phyloP scores from a whole-genome alignment of 768 basidiomycete species.

The Panaeolus papilionaceus region DNA sequence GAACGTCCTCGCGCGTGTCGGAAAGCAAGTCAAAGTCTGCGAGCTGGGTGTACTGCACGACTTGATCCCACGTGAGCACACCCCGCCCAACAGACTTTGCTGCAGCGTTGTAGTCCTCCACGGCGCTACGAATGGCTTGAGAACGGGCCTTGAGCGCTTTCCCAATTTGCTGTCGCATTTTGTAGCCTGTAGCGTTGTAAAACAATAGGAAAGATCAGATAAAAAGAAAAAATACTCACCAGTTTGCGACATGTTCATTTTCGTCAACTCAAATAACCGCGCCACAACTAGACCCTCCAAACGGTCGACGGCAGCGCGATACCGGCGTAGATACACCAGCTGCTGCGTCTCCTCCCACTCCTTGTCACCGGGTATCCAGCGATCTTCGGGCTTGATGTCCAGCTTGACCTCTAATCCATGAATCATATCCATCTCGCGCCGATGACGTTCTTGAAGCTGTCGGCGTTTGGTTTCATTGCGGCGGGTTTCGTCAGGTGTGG shows the following conservation, averaged over 20 bases:
- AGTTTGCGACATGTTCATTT: constrained; percentile 33
- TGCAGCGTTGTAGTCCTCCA: constrained; percentile 32
- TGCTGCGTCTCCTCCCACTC: constrained; percentile 32
- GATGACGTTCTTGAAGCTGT: constrained; percentile 32
- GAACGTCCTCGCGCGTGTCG: constrained; percentile 18
- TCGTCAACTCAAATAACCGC: constrained; percentile 34
- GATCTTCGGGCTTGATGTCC: constrained; percentile 27
- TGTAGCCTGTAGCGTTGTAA: constrained; percentile 30
- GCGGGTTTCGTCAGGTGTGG: constrained; percentile 8
- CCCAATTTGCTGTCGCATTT: constrained; percentile 30
- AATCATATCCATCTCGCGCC: constrained; percentile 31
- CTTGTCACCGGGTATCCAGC: constrained; percentile 33
- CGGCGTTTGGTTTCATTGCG: constrained; percentile 18
- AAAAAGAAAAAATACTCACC: constrained; percentile 24
- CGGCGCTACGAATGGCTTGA: constrained; percentile 29
- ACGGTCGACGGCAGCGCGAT: constrained; percentile 26
- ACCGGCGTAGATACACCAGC: constrained; percentile 27
- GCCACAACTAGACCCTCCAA: constrained; percentile 30
- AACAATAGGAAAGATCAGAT: no score
- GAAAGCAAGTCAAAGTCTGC: constrained; percentile 23
- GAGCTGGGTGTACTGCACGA: constrained; percentile 22
- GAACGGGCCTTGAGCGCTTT: constrained; percentile 31
- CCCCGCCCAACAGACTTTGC: constrained; percentile 13
- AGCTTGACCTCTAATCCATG: constrained; percentile 31
- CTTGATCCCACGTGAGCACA: constrained; percentile 20